Conservation (phyloP, 1,284 basidiomycete genomes). For the Cryptococcus floricola region DNA sequence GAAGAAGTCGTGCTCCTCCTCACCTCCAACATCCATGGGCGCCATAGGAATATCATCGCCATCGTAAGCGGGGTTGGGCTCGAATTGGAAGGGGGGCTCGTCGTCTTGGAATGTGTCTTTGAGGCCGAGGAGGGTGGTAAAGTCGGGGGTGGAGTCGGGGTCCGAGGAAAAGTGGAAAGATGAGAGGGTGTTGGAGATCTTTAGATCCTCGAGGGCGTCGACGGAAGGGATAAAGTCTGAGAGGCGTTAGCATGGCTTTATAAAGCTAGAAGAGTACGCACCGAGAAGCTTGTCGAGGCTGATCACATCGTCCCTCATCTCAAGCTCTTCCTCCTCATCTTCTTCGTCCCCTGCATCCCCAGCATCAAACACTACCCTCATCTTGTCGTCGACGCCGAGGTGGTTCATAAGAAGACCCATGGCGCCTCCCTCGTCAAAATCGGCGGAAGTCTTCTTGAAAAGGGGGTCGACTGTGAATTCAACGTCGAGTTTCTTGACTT, state of each 20-base stretch:
- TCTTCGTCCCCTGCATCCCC: conserved; percentile 76
- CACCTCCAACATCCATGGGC: background rate
- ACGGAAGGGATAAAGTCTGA: conserved; percentile 67
- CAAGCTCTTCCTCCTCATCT: conserved; percentile 64
- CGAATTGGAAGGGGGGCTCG: background rate
- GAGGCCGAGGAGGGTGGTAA: conserved; percentile 38
- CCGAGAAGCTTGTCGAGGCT: conserved; percentile 61
- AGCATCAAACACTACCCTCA: conserved; percentile 93
- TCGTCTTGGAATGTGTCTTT: conserved; percentile 26
- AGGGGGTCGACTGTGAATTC: conserved; percentile 96
- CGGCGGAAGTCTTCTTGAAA: conserved; percentile 96
- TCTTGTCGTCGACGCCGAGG: conserved; percentile 73
- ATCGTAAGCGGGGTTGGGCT: conserved; percentile 3
- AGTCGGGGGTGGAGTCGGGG: conserved; percentile 51
- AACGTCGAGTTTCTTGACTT: conserved; percentile 87
- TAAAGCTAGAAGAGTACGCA: conserved; percentile 43
- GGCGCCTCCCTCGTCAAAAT: conserved; percentile 98
- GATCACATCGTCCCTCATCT: conserved; percentile 40
- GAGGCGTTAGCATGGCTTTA: background rate
- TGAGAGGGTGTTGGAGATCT: conserved; percentile 73
- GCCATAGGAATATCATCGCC: background rate
- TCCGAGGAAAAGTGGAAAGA: conserved; percentile 75
- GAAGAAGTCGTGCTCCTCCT: conserved; percentile 49
- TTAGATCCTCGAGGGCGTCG: conserved; percentile 60
- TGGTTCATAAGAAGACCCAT: conserved; percentile 93